Conservation (phyloP, 257 asterid genomes). For the Leptodermis oblonga region DNA sequence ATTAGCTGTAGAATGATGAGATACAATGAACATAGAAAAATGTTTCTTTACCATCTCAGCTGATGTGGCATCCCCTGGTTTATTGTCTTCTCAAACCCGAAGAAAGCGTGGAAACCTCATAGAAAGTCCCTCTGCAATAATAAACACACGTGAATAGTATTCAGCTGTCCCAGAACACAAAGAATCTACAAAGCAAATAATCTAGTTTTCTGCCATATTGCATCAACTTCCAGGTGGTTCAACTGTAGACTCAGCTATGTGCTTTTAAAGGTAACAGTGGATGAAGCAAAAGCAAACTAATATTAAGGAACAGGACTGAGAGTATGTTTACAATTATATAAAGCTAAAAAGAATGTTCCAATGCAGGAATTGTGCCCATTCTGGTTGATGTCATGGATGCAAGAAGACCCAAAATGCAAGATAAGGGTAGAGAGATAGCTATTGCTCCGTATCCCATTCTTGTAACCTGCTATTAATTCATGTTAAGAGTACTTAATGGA, state of each 20-base stretch:
- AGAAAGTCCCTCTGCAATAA: constrained; percentile 70
- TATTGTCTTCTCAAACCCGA: constrained; percentile 82
- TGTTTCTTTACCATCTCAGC: constrained; percentile 60
- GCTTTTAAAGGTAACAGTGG: too few relatives aligned
- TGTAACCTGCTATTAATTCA: constrained; percentile 39
- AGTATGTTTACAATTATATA: too few relatives aligned
- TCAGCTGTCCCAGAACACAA: neutral
- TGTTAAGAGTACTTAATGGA: constrained; percentile 5
- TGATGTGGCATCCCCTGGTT: constrained; percentile 80
- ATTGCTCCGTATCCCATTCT: constrained; percentile 83
- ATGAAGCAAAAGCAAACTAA: neutral
- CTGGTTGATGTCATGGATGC: constrained; percentile 93
- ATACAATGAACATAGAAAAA: neutral
- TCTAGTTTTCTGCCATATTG: neutral
- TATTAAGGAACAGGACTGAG: too few relatives aligned
- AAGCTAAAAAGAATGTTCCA: neutral
- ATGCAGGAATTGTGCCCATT: constrained; percentile 53
- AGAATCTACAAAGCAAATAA: neutral
- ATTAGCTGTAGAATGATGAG: neutral
- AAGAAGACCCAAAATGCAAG: constrained; percentile 89
- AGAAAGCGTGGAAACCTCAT: constrained; percentile 81
- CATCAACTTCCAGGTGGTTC: constrained; percentile 3
- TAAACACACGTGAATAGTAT: neutral
- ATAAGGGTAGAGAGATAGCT: constrained; percentile 82
- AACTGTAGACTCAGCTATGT: neutral